phyloP scores from a whole-genome alignment of 805 yeast genomes.

The Monosporozyma siamensis region DNA sequence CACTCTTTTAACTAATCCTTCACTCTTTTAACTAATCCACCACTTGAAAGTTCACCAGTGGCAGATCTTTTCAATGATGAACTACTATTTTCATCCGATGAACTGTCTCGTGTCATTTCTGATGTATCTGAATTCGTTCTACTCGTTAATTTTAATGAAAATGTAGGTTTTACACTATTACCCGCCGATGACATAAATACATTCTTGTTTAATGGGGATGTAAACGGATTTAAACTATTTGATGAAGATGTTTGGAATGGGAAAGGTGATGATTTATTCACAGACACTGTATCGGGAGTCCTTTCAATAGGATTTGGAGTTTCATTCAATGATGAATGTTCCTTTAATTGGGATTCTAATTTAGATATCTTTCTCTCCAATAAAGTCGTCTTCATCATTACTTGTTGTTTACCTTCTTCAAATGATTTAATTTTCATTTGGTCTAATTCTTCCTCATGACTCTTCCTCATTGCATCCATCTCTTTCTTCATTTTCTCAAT shows the following conservation, averaged over 20 bases:
- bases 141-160: constrained; percentile 1
- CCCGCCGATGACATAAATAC: not conserved
- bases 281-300: not conserved
- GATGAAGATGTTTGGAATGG: constrained; percentile 3
- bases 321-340: too few relatives aligned
- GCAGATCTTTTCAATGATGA: constrained; percentile 11
- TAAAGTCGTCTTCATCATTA: constrained; percentile 17
- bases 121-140: not conserved
- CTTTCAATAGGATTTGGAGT: not conserved
- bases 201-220: constrained; percentile 1
- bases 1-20: not conserved
- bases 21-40: too few relatives aligned
- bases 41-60: constrained; percentile 7
- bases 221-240: not conserved
- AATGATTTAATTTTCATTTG: constrained; percentile 14
- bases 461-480: not conserved
- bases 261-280: constrained; percentile 1
- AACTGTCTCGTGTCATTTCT: constrained; percentile 1
- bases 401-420: constrained; percentile 21
- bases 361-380: constrained; percentile 24
- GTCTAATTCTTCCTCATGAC: constrained; percentile 2
- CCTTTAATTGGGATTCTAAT: constrained; percentile 12
- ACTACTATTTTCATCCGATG: not conserved
- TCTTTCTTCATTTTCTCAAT: constrained; percentile 1
- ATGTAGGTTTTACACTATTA: constrained; percentile 6